Evolutionary conservation across 139 green algal genomes (phyloP).

Genomic region (Chlorella sorokiniana): DNA sequence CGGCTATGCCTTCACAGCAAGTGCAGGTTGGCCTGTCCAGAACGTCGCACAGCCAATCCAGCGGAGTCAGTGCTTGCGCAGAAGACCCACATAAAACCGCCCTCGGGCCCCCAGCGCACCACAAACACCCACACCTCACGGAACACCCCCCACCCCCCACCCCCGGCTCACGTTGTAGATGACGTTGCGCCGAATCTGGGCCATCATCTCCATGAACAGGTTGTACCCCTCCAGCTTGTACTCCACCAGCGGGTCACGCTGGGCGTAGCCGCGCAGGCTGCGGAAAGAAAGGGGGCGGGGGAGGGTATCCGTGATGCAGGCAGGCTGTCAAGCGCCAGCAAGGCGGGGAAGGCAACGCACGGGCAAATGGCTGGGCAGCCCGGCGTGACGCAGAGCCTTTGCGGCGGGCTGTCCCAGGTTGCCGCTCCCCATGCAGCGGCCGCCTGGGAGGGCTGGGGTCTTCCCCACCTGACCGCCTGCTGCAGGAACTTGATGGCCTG

Average conservation of each 20-base stretch:
- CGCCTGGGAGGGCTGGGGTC: no score
- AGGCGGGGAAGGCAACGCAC: not conserved
- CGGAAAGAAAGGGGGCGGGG: not conserved
- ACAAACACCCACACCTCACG: no score
- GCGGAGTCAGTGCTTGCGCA: no score
- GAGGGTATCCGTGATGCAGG: not conserved
- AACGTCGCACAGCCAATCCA: no score
- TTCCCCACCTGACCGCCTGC: conserved; percentile 78
- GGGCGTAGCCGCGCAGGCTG: conserved; percentile 84
- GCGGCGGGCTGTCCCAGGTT: no score
- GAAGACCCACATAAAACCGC: no score
- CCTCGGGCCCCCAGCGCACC: no score
- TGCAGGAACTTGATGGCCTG: conserved; percentile 98
- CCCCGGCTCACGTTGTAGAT: conserved; percentile 87
- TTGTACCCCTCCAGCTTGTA: conserved; percentile 99
- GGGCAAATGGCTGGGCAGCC: no score
- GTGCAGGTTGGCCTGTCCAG: no score
- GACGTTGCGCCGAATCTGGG: conserved; percentile 92
- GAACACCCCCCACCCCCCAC: not conserved
- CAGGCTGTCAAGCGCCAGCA: not conserved
- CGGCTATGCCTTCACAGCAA: no score
- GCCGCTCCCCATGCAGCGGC: no score
- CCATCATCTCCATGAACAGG: conserved; percentile 88
- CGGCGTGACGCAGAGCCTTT: no score
- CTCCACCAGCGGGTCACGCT: conserved; percentile 96